These are phyloP conservation scores for Alternaria postmessia DNA, from an alignment of 2,329 filamentous ascomycete species.

Conservation along the genomic window DNA sequence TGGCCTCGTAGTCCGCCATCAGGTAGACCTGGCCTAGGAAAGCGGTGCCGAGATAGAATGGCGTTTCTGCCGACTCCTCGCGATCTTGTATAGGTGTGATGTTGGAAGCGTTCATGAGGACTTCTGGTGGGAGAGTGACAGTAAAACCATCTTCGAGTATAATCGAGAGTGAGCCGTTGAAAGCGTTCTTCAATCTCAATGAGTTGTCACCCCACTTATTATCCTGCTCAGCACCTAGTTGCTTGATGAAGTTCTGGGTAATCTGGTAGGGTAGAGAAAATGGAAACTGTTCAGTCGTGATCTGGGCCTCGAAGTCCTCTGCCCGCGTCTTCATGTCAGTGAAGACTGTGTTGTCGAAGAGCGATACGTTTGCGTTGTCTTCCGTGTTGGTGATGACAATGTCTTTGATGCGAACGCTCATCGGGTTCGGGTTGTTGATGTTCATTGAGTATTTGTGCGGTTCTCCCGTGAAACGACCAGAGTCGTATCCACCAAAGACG, in stretches of 20 bases:
- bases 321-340: slow-evolving; percentile 42
- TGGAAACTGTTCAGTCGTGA: slow-evolving; percentile 55
- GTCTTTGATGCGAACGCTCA: slow-evolving; percentile 52
- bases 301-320: slow-evolving; percentile 50
- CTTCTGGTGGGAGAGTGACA: slow-evolving; percentile 50
- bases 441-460: slow-evolving; percentile 48
- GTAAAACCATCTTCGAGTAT: slow-evolving; percentile 52
- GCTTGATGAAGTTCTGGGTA: slow-evolving; percentile 52
- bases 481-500: slow-evolving; percentile 56
- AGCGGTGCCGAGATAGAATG: slow-evolving; percentile 51
- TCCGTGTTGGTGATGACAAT: slow-evolving; percentile 48
- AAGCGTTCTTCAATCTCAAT: slow-evolving; percentile 47
- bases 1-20: slow-evolving; percentile 54
- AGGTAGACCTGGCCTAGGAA: slow-evolving; percentile 56
- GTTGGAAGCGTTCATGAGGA: slow-evolving; percentile 50
- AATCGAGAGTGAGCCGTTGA: slow-evolving; percentile 53
- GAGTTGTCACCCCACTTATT: slow-evolving; percentile 51
- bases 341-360: slow-evolving; percentile 45
- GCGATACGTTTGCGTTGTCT: slow-evolving; percentile 43
- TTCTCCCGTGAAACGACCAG: slow-evolving; percentile 51
- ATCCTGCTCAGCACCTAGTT: slow-evolving; percentile 45
- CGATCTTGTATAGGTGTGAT: slow-evolving; percentile 48
- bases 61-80: slow-evolving; percentile 34
- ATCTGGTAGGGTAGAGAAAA: slow-evolving; percentile 53
- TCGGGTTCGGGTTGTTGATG: slow-evolving; percentile 40